These are phyloP conservation scores for Penicillium crustosum DNA, from an alignment of 2,329 filamentous ascomycete species.

Conservation along the genomic window DNA sequence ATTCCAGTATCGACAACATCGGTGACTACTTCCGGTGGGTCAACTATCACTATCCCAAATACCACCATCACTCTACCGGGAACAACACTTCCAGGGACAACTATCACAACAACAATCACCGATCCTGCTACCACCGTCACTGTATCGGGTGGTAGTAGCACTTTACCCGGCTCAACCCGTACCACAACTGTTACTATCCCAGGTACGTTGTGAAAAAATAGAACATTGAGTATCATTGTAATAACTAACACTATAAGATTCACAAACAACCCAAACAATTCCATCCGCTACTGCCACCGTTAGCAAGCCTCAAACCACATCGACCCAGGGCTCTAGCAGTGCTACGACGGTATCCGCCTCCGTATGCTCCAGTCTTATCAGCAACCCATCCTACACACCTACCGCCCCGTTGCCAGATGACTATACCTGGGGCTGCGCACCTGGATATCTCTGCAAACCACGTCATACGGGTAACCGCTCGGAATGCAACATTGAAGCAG, in stretches of 20 bases:
- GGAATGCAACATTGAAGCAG: slow-evolving; percentile 43
- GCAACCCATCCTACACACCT: slow-evolving; percentile 34
- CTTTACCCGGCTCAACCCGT: slow-evolving; percentile 2
- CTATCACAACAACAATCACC: slow-evolving; percentile 7
- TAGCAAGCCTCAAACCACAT: background rate
- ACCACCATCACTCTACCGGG: slow-evolving; percentile 4
- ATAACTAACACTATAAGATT: slow-evolving; percentile 3
- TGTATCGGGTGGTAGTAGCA: slow-evolving; percentile 1
- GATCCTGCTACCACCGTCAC: slow-evolving; percentile 6
- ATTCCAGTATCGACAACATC: too few species aligned
- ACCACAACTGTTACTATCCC: slow-evolving; percentile 5
- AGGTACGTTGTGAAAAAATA: slow-evolving; percentile 5
- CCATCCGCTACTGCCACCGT: background rate
- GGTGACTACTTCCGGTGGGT: background rate
- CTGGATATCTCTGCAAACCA: slow-evolving; percentile 45
- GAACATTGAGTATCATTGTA: background rate
- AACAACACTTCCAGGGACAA: slow-evolving; percentile 3
- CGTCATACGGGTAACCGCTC: slow-evolving; percentile 30
- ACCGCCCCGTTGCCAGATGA: slow-evolving; percentile 27
- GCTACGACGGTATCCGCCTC: slow-evolving; percentile 13
- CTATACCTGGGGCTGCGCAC: slow-evolving; percentile 46
- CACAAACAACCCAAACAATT: background rate
- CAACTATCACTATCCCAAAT: slow-evolving; percentile 9
- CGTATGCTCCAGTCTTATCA: slow-evolving; percentile 30
- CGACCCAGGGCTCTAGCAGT: background rate